A percentile compares a stretch with the other conserved stretches of the same genome.
phyloP scores from a whole-genome alignment of 345 rosid genomes.

The Aquilaria sinensis region DNA sequence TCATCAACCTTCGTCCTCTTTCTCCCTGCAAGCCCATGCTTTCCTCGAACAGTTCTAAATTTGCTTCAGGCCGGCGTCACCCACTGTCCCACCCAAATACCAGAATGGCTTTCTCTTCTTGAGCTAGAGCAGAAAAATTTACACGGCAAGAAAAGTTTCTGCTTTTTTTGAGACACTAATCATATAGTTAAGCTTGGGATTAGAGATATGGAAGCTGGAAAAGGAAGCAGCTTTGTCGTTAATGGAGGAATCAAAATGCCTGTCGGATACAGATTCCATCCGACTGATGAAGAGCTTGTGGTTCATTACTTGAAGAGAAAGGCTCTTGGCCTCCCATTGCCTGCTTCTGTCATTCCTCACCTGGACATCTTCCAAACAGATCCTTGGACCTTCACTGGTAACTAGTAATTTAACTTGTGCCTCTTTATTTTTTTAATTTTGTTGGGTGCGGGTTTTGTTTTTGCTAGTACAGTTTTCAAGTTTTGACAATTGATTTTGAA shows the following conservation, averaged over 20 bases:
- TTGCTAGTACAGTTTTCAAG: not conserved
- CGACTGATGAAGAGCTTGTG: conserved; percentile 83
- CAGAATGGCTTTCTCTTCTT: no score
- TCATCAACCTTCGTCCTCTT: conserved; percentile 7
- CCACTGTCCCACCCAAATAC: no score
- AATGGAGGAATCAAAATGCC: conserved; percentile 57
- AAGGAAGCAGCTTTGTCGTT: conserved; percentile 12
- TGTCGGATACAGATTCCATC: conserved; percentile 77
- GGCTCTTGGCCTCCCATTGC: conserved; percentile 48
- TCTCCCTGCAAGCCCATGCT: not conserved
- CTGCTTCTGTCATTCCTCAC: conserved; percentile 71
- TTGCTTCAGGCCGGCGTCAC: not conserved
- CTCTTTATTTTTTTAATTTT: no score
- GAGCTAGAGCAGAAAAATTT: no score
- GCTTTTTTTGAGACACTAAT: no score
- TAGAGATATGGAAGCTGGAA: conserved; percentile 21
- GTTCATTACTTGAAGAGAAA: conserved; percentile 75
- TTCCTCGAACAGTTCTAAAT: conserved; percentile 7
- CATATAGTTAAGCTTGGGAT: not conserved
- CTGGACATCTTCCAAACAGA: conserved; percentile 55
- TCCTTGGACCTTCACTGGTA: conserved; percentile 76
- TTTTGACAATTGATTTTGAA: conserved; percentile 1
- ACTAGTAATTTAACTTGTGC: no score
- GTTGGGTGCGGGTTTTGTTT: not conserved
- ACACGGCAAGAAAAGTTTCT: no score